Base-by-base conservation (phyloP, 371 early-diverging fungal species). In the Blastocladiella emersonii region DNA sequence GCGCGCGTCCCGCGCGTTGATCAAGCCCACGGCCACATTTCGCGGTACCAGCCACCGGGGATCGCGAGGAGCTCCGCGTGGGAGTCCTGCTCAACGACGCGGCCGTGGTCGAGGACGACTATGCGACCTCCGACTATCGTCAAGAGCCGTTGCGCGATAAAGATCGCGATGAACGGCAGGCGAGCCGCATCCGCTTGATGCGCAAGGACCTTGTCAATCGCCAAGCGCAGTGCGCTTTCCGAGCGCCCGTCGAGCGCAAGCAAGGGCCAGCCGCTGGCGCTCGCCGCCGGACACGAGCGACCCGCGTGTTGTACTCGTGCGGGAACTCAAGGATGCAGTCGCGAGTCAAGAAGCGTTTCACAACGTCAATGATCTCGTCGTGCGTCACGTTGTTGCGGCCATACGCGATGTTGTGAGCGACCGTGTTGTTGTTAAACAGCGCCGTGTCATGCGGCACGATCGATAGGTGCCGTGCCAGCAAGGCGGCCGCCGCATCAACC, bases 221-320 rank as follows among this genome's bases (percentile, higher is more conserved):
- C 88, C 12, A 73, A 69, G 70, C 91, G 81, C 56, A 97, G 73
- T 0, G 85, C 76, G 61, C 84, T 82, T 70, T 98, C 97, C 0
- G 98, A 95, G 41, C 81, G 80, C 1, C 88, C 84, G 67, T 97
- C 97, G 25, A 97, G 72, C 85, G 35, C 91, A 72, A 4, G 89
- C 84, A 56, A 91, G 65, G 0, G 84, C 82, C 34, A 89, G 74
- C 13, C 86, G 70, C 72, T 92, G 89, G 70, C 86, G 88, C 67
- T 90, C 88, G n/a, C 92, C 92, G 13, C 85, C 80, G 32, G 89
- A 88, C 12, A 95, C 73, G 85, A 88, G 87, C 69, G 85, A 66
- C 12, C 89, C 90, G 73, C 34, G 86, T 87, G 30, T 87, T 70
- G 68, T 87, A 88, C 55, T 80, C 77, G 7, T 84, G 72, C 0